Percentiles rank a stretch among this genome's conserved stretches.
phyloP scores from a whole-genome alignment of 2,329 filamentous ascomycete genomes.

The Rhynchosporium secalis region DNA sequence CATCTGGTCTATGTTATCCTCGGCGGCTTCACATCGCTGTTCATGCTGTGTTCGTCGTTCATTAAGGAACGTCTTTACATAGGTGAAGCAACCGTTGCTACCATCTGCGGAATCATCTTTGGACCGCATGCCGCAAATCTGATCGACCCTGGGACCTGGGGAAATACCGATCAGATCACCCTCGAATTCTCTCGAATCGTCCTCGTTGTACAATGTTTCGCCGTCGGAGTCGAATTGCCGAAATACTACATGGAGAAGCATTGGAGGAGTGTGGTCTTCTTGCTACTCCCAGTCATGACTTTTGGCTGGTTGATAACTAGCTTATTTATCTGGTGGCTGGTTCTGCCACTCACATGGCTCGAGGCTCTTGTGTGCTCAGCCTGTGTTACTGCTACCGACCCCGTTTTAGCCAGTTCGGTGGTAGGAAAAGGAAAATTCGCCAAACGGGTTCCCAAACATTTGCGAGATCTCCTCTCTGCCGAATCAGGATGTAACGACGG shows the following conservation, averaged over 20 bases:
- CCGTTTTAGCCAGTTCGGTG: slow-evolving; percentile 93
- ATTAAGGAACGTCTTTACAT: slow-evolving; percentile 99
- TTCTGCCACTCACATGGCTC: slow-evolving; percentile 77
- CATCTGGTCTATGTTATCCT: slow-evolving; percentile 99
- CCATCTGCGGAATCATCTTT: slow-evolving; percentile 84
- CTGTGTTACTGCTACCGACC: slow-evolving; percentile 96
- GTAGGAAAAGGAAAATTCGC: slow-evolving; percentile 99
- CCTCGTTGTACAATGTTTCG: slow-evolving; percentile 81
- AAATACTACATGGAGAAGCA: slow-evolving; percentile 97
- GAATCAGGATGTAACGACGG: slow-evolving; percentile 99
- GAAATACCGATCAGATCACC: slow-evolving; percentile 81
- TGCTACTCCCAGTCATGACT: slow-evolving; percentile 95
- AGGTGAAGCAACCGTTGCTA: slow-evolving; percentile 94
- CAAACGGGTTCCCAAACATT: slow-evolving; percentile 94
- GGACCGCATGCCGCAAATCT: slow-evolving; percentile 81
- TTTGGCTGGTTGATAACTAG: slow-evolving; percentile 93
- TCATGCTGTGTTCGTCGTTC: slow-evolving; percentile 97
- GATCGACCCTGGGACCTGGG: slow-evolving; percentile 76
- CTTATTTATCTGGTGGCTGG: slow-evolving; percentile 91
- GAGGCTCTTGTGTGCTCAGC: slow-evolving; percentile 85
- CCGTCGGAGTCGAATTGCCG: slow-evolving; percentile 82
- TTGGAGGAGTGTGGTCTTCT: slow-evolving; percentile 86
- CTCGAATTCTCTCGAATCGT: slow-evolving; percentile 89
- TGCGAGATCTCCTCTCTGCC: slow-evolving; percentile 90
- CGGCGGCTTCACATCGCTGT: slow-evolving; percentile 93